These are phyloP conservation scores for Neopestalotiopsis sp. DNA, from an alignment of 2,329 filamentous ascomycete species.

Conservation along the genomic window DNA sequence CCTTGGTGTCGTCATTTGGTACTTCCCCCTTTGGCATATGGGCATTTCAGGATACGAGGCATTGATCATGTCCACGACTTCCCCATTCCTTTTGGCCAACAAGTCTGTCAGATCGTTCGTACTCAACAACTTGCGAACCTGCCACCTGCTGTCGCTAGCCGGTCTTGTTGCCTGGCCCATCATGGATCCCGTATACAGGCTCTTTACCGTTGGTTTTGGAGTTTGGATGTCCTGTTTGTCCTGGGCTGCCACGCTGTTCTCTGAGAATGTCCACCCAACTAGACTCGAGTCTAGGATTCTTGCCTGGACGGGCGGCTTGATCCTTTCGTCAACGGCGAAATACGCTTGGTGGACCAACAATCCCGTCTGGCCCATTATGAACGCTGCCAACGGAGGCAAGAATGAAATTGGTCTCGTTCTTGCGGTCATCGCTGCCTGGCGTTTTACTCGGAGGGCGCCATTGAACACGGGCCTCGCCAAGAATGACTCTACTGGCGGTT, in stretches of 20 bases:
- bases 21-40: slow-evolving; percentile 99
- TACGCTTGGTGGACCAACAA: slow-evolving; percentile 96
- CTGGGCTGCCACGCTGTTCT: slow-evolving; percentile 83
- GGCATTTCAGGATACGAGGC: slow-evolving; percentile 96
- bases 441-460: slow-evolving; percentile 74
- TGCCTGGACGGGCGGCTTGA: slow-evolving; percentile 80
- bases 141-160: slow-evolving; percentile 78
- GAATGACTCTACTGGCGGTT: slow-evolving; percentile 60
- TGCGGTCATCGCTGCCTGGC: slow-evolving; percentile 75
- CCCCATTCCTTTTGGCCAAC: slow-evolving; percentile 80
- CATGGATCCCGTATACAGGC: slow-evolving; percentile 72
- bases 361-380: slow-evolving; percentile 94
- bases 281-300: slow-evolving; percentile 83
- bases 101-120: slow-evolving; percentile 71
- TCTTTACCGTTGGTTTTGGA: slow-evolving; percentile 82
- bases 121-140: slow-evolving; percentile 69
- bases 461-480: slow-evolving; percentile 43
- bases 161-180: slow-evolving; percentile 84
- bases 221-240: slow-evolving; percentile 81
- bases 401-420: slow-evolving; percentile 83
- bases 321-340: slow-evolving; percentile 87
- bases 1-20: slow-evolving; percentile 90
- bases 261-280: slow-evolving; percentile 74
- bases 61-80: slow-evolving; percentile 82
- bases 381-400: slow-evolving; percentile 87